A percentile compares a stretch with the other conserved stretches of the same genome.
phyloP scores from a whole-genome alignment of 345 rosid species.

The Cardamine resedifolia region DNA sequence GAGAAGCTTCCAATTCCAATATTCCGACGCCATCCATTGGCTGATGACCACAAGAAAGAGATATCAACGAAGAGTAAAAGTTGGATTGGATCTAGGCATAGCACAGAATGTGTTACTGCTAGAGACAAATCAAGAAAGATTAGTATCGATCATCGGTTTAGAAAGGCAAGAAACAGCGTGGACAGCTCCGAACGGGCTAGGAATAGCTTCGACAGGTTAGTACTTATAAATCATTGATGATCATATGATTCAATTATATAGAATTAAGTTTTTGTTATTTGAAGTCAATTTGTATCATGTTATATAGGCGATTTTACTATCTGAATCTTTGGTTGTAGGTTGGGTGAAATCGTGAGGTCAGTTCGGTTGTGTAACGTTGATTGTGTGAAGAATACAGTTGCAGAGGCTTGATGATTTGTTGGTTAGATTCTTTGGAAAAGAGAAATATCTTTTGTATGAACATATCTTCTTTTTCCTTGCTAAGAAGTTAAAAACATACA shows the following conservation, averaged over 20 bases:
- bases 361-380: slow-evolving; percentile 79
- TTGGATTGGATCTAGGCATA: slow-evolving; percentile 58
- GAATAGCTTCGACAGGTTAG: slow-evolving; percentile 83
- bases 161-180: slow-evolving; percentile 59
- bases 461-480: background rate
- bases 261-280: background rate
- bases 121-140: slow-evolving; percentile 61
- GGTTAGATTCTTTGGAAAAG: slow-evolving; percentile 2
- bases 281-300: background rate
- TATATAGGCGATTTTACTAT: background rate
- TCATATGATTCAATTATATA: background rate
- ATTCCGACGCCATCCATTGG: slow-evolving; percentile 21
- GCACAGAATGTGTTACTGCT: slow-evolving; percentile 47
- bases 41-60: slow-evolving; percentile 27
- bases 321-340: slow-evolving; percentile 43
- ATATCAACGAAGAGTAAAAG: slow-evolving; percentile 45
- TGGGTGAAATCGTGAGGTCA: slow-evolving; percentile 78
- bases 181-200: slow-evolving; percentile 66
- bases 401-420: slow-evolving; percentile 39
- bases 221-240: background rate
- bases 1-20: slow-evolving; percentile 53
- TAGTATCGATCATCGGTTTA: slow-evolving; percentile 42
- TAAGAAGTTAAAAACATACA: background rate
- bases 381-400: slow-evolving; percentile 61
- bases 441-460: background rate